Evolutionary conservation across 257 asterid genomes (phyloP), one percentile per base, ranked within the genome.

Genomic region (Scutellaria minor): DNA sequence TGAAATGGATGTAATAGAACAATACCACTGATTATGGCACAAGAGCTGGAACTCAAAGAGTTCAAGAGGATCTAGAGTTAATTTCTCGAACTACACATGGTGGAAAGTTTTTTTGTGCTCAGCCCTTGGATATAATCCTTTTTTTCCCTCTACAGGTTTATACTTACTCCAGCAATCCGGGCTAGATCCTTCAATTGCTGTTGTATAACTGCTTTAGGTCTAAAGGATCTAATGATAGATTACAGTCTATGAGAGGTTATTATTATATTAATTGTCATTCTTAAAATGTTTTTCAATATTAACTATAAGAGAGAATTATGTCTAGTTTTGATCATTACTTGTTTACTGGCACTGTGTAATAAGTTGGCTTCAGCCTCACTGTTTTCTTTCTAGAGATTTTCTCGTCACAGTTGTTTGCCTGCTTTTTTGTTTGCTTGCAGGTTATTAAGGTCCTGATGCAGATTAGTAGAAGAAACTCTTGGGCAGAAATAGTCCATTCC

Each of bases 401-500:
- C 66, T 70, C 51, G 42, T 53, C 64, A 14, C 48, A 60, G 18
- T 22, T 14, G 1, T 22, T 44, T 40, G 54, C 58, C 57, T 50
- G 45, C n/a, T 35, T 56, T 71, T 67, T 59, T 55, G 55, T 57
- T 51, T 78, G 75, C 58, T 74, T 74, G 52, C 88, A 95, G 99
- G 98, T 95, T 74, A 85, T 95, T 66, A 87, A 90, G 85, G 91
- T 81, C 75, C 92, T 95, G 60, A 82, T 88, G 84, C 85, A 79
- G 74, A 88, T 90, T 70, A 92, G 99, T 80, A 84, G 96, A 82
- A 88, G 82, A 78, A 86, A 95, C 81, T 88, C 91, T 46, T 95
- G 99, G 99, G 97, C 98, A 31, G 97, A 90, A 85, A 86, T 90
- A 74, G 96, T 95, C 82, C 98, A 88, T 77, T 84, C 90, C 93